Conservation (phyloP, 208 protist species). For the Wallacemonas rigidus region DNA sequence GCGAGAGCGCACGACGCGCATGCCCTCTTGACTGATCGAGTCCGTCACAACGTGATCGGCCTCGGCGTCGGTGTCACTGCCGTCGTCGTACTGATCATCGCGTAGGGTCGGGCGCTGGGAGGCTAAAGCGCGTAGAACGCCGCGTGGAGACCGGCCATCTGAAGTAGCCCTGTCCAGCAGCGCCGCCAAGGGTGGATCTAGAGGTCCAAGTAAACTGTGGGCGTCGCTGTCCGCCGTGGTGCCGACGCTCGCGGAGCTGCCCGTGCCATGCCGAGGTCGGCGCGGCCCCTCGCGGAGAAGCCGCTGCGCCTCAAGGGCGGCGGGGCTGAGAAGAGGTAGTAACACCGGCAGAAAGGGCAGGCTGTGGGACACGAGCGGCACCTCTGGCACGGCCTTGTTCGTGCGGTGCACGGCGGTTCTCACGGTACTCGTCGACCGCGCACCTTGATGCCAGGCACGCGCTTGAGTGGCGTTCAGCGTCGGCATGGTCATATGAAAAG, state of each 20-base stretch:
- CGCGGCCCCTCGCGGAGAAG: conserved; percentile 25
- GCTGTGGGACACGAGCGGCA: background rate
- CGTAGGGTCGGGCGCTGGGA: background rate
- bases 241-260: background rate
- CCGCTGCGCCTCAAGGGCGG: conserved; percentile 39
- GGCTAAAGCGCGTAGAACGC: background rate
- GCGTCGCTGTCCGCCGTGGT: background rate
- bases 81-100: background rate
- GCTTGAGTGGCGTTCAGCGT: conserved; percentile 40
- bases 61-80: background rate
- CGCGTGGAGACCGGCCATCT: background rate
- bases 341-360: conserved; percentile 32
- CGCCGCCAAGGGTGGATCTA: background rate
- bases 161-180: background rate
- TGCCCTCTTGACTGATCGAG: too few relatives aligned
- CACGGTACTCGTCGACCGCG: background rate
- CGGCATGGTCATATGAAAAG: conserved; percentile 35
- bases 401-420: background rate
- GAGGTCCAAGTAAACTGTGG: background rate
- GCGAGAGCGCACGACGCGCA: background rate
- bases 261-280: conserved; percentile 21
- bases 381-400: background rate
- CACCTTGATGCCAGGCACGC: conserved; percentile 20
- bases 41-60: too few relatives aligned
- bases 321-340: conserved; percentile 31